Evolutionary conservation across 495 filamentous ascomycete genomes (phyloP), one percentile per base, ranked within the genome.

Genomic region (Talaromyces liani): DNA sequence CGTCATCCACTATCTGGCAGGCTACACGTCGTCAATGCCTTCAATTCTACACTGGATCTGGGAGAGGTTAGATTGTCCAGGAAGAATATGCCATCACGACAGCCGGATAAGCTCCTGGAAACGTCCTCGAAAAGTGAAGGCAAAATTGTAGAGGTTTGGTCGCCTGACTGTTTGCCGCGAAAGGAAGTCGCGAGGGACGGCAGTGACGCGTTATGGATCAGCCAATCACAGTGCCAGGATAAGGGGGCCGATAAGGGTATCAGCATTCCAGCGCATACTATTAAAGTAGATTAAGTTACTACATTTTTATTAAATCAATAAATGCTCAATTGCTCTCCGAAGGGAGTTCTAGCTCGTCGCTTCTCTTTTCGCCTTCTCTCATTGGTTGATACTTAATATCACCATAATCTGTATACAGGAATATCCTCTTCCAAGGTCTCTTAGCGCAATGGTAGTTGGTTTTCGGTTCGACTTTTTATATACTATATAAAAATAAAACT

Each of bases 161-260:
- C 58, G 58, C 58, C 49, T 47, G 58, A 60, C 58, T 60, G 58
- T 60, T 60, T 49, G 16, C 58, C 36, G 6, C 22, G 58, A 41
- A 27, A 10, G 39, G 58, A 47, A 60, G 56, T 27, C 58, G 20
- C 51, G 51, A 55, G 22, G n/a, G 22, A 27, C 24, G 51, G 20
- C 18, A 24, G 22, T n/a, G 36, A 60, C 58, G 58, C 58, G 58
- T 60, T 36, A 12, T 27, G 16, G 18, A 24, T 6, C 16, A n/a
- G 34, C 58, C 58, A 60, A 60, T 60, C 58, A 47, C 7, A 49
- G 4, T 9, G n/a, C 1, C n/a, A 9, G 16, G 33, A 36, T 36
- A 36, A 41, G 10, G 39, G 39, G 27, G 27, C 12, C 41, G 41
- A 47, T 47, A 47, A 20, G 45, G n/a, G n/a, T 49, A 49, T 20